phyloP scores from a whole-genome alignment of 148 eudicot genomes.

The Fallopia convolvulus region DNA sequence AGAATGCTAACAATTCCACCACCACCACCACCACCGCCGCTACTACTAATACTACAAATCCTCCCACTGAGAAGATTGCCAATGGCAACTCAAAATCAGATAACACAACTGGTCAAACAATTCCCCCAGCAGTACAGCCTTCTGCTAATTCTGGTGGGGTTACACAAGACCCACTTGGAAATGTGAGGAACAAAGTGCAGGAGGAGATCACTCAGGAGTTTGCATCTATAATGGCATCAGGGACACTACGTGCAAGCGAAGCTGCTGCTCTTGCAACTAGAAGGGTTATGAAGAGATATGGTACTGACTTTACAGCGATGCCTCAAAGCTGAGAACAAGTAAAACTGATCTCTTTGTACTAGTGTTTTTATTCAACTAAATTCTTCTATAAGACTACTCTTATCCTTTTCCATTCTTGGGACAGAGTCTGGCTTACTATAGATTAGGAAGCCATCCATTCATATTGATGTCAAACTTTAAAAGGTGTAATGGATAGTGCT shows the following conservation, averaged over 20 bases:
- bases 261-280: slow-evolving; percentile 89
- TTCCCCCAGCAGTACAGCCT: slow-evolving; percentile 22
- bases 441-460: neutral
- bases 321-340: slow-evolving; percentile 29
- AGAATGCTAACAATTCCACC: slow-evolving; percentile 6
- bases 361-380: neutral
- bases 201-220: slow-evolving; percentile 77
- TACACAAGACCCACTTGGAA: slow-evolving; percentile 51
- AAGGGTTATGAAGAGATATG: slow-evolving; percentile 80
- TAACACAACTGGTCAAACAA: slow-evolving; percentile 2
- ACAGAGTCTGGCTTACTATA: neutral
- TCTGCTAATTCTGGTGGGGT: slow-evolving; percentile 17
- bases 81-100: slow-evolving; percentile 5
- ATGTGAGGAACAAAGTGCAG: slow-evolving; percentile 74
- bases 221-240: slow-evolving; percentile 79
- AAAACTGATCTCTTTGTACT: neutral
- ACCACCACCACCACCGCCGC: neutral
- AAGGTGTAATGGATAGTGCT: neutral
- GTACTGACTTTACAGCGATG: slow-evolving; percentile 38
- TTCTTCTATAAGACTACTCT: neutral
- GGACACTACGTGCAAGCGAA: slow-evolving; percentile 85
- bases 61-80: slow-evolving; percentile 13
- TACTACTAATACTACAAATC: slow-evolving; percentile 4
- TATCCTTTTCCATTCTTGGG: neutral
- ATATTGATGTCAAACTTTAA: neutral